Percentiles rank a stretch among this genome's conserved stretches.
Conservation (phyloP, 768 basidiomycete genomes). For the Hypholoma sublateritium region DNA sequence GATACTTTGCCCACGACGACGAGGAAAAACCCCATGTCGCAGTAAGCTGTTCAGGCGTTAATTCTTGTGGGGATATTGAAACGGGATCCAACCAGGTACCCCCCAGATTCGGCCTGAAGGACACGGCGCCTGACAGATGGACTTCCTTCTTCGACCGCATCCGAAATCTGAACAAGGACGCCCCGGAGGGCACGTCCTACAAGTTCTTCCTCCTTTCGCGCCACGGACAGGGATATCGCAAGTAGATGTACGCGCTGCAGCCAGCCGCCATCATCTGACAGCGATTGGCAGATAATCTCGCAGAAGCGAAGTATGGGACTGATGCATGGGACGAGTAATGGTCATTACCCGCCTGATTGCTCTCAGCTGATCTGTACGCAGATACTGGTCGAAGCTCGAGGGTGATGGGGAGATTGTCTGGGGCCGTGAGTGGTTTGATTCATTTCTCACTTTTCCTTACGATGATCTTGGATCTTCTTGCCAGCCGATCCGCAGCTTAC, state of each 20-base stretch:
- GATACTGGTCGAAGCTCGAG: conserved; percentile 58
- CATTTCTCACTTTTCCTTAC: background rate
- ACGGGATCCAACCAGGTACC: conserved; percentile 13
- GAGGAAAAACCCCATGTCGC: conserved; percentile 2
- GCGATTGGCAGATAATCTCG: conserved; percentile 60
- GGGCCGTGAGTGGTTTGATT: conserved; percentile 58
- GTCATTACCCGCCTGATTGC: conserved; percentile 17
- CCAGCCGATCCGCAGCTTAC: conserved; percentile 71
- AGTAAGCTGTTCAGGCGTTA: conserved; percentile 4
- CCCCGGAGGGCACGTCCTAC: conserved; percentile 40
- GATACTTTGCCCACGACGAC: conserved; percentile 22
- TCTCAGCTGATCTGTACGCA: background rate
- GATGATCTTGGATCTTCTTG: background rate
- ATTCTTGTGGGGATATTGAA: background rate
- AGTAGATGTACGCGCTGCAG: conserved; percentile 23
- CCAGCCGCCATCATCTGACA: background rate
- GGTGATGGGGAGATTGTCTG: conserved; percentile 67
- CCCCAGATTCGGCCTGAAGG: conserved; percentile 20
- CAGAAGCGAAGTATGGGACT: conserved; percentile 54
- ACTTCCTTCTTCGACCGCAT: conserved; percentile 29
- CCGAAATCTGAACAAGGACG: conserved; percentile 43
- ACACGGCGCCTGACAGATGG: conserved; percentile 18
- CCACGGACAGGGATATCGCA: conserved; percentile 77
- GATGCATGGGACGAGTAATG: conserved; percentile 59
- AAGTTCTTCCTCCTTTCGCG: conserved; percentile 68